Conservation (phyloP, 495 filamentous ascomycete species). For the Cercophora newfieldiana region DNA sequence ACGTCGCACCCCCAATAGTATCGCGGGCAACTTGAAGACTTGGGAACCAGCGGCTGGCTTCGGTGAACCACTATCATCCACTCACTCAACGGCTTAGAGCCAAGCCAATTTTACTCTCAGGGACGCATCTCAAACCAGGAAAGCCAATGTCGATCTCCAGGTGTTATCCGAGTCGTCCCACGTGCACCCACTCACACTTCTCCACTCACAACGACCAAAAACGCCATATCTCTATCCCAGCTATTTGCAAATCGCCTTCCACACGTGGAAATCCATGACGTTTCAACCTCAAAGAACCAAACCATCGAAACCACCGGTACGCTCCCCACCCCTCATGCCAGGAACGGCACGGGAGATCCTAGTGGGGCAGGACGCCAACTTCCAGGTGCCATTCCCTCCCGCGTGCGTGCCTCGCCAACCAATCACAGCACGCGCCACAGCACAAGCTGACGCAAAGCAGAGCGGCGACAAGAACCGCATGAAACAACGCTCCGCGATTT, state of each 20-base stretch:
- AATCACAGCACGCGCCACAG: not conserved
- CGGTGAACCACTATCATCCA: too few species aligned
- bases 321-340: not conserved
- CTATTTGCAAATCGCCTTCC: not conserved
- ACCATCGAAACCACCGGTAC: not conserved
- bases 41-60: too few species aligned
- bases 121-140: too few species aligned
- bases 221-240: too few species aligned
- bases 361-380: not conserved
- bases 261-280: not conserved
- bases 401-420: not conserved
- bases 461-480: not conserved
- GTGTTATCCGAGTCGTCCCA: too few species aligned
- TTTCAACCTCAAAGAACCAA: not conserved
- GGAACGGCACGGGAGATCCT: not conserved
- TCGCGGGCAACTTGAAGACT: too few species aligned
- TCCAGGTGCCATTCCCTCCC: not conserved
- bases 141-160: too few species aligned
- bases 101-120: too few species aligned
- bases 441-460: not conserved
- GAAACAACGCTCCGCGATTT: not conserved
- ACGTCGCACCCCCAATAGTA: too few species aligned
- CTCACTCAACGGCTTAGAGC: too few species aligned
- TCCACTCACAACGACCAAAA: too few species aligned
- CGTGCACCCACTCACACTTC: too few species aligned